phyloP scores from a whole-genome alignment of 306 rosid species.

The Casuarina cunninghamiana region DNA sequence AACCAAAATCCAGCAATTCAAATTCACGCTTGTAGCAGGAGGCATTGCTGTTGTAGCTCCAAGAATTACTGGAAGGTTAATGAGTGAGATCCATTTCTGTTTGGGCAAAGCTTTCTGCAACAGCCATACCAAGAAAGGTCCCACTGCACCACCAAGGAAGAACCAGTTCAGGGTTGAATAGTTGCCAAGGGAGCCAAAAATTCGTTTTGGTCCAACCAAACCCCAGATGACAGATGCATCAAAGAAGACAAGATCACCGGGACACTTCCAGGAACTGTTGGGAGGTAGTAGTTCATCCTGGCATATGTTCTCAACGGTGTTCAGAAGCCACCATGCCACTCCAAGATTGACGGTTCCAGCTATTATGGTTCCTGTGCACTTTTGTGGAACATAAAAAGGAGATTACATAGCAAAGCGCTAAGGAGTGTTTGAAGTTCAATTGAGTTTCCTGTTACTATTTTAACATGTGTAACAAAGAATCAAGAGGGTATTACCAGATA shows the following conservation, averaged over 20 bases:
- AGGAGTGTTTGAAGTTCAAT: not conserved
- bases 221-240: conserved; percentile 93
- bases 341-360: conserved; percentile 77
- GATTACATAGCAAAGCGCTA: not conserved
- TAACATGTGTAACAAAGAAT: conserved; percentile 1
- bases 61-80: conserved; percentile 76
- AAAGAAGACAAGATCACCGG: conserved; percentile 66
- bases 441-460: not conserved
- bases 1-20: conserved; percentile 62
- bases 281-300: conserved; percentile 50
- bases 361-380: conserved; percentile 76
- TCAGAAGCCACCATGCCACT: conserved; percentile 80
- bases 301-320: conserved; percentile 54
- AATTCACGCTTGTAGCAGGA: conserved; percentile 76
- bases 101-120: conserved; percentile 64
- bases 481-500: not conserved
- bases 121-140: conserved; percentile 68
- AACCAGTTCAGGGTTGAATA: conserved; percentile 77
- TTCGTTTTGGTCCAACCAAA: conserved; percentile 65
- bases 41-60: conserved; percentile 88
- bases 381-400: conserved; percentile 1
- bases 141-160: conserved; percentile 73
- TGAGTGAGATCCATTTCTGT: conserved; percentile 73
- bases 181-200: conserved; percentile 70
- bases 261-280: conserved; percentile 83